These are phyloP conservation scores for Alternaria gansuensis DNA, from an alignment of 2,329 filamentous ascomycete species.

Conservation along the genomic window DNA sequence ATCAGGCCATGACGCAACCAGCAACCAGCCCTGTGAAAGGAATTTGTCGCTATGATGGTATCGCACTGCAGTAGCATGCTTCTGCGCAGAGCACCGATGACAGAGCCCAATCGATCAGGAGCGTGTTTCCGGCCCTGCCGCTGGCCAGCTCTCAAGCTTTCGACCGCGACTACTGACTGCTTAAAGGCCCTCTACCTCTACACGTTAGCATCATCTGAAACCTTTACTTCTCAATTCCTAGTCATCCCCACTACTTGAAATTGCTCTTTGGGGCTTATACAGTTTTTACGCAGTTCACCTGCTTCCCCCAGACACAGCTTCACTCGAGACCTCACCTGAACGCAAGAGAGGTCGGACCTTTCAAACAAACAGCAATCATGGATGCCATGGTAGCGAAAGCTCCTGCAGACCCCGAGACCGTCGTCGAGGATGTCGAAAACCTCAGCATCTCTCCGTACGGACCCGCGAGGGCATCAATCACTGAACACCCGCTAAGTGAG, in stretches of 20 bases:
- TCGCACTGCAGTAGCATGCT: slow-evolving; percentile 18
- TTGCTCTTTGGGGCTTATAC: not conserved
- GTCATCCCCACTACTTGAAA: not conserved
- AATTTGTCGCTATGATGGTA: slow-evolving; percentile 35
- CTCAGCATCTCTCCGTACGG: slow-evolving; percentile 68
- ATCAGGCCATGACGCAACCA: slow-evolving; percentile 23
- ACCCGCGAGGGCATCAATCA: slow-evolving; percentile 70
- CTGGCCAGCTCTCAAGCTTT: slow-evolving; percentile 16
- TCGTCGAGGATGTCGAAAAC: slow-evolving; percentile 41
- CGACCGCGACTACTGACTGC: slow-evolving; percentile 17
- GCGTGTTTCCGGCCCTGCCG: slow-evolving; percentile 21
- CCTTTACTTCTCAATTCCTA: not conserved
- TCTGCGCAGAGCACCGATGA: slow-evolving; percentile 24
- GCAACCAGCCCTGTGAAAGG: slow-evolving; percentile 21
- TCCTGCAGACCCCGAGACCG: slow-evolving; percentile 37
- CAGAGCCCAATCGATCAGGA: slow-evolving; percentile 26
- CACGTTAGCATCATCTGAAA: not conserved
- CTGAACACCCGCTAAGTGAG: slow-evolving; percentile 66
- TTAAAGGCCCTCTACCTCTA: slow-evolving; percentile 16
- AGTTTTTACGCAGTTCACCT: not conserved
- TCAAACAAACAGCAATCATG: slow-evolving; percentile 25
- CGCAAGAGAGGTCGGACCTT: slow-evolving; percentile 13
- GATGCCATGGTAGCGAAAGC: slow-evolving; percentile 37
- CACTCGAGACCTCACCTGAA: slow-evolving; percentile 13
- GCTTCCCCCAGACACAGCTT: slow-evolving; percentile 7